Base-by-base conservation (phyloP, 805 yeast genomes). In the Saccharomycopsis vini region DNA sequence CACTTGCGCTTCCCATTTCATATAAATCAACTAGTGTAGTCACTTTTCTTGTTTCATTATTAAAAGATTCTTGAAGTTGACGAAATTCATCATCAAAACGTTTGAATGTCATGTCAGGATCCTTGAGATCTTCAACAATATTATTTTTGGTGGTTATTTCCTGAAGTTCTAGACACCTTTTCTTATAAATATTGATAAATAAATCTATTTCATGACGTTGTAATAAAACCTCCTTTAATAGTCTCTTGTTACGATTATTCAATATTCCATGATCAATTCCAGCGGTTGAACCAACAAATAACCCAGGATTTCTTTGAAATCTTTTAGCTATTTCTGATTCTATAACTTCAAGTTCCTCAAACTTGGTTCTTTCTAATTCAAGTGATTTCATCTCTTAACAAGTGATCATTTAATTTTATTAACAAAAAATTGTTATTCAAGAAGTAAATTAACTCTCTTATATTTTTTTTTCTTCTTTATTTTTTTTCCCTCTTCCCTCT, bases 281-380 rank as follows among this genome's bases (percentile, higher is more conserved):
- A 51, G 45, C 35, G 52, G 45, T 29, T 54, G 26, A 57, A 4
- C 56, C 57, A 2, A 68, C 69, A 32, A 73, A 67, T 2, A 84
- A 47, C 15, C 63, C 66, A 0, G 90, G 88, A 54, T 83, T 81
- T 45, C 77, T 55, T 40, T 67, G 64, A 3, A 87, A 62, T 42
- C 97, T 64, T 38, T 70, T 71, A 0, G 81, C 60, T 0, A 87
- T 68, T 0, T 86, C 86, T 23, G 62, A 54, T 54, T 89, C 94
- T 3, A 90, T 70, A 2, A 75, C 62, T 50, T 89, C 95, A 16
- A 84, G 59, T 56, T 83, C 92, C 54, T 80, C 87, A 5, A 75
- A 46, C 1, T 62, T 44, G 3, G 52, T 43, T 40, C 79, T 56
- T 31, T 59, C 57, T 3, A 50, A 50, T 39, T 75, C 79, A 28